Evolutionary conservation across 371 early-diverging fungal genomes (phyloP).

Genomic region (Mucor irregularis): DNA sequence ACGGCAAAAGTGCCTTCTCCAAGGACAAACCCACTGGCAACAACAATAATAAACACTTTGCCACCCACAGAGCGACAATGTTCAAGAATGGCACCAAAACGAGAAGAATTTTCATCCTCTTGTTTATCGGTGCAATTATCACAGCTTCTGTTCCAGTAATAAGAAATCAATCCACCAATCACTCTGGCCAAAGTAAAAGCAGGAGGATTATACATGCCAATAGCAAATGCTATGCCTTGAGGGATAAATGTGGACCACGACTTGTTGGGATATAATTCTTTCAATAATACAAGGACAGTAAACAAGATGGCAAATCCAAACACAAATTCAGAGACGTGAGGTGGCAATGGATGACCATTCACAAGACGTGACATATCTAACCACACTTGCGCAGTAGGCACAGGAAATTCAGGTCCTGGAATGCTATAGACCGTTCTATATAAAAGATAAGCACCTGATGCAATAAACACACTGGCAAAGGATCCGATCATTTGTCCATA

Average conservation of each 20-base stretch:
- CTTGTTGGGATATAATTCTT: slow-evolving; percentile 30
- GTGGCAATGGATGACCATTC: slow-evolving; percentile 75
- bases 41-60: slow-evolving; percentile 67
- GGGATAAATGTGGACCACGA: slow-evolving; percentile 56
- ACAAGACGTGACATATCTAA: slow-evolving; percentile 80
- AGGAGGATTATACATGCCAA: slow-evolving; percentile 85
- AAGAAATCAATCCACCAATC: slow-evolving; percentile 60
- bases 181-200: slow-evolving; percentile 77
- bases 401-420: slow-evolving; percentile 73
- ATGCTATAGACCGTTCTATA: slow-evolving; percentile 74
- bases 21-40: slow-evolving; percentile 80
- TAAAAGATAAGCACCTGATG: slow-evolving; percentile 64
- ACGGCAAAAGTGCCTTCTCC: slow-evolving; percentile 81
- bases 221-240: slow-evolving; percentile 81
- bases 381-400: slow-evolving; percentile 82
- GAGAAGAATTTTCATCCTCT: background rate
- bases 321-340: slow-evolving; percentile 62
- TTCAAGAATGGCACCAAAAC: slow-evolving; percentile 5
- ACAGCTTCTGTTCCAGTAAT: slow-evolving; percentile 55
- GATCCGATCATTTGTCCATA: slow-evolving; percentile 84
- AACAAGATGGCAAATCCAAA: slow-evolving; percentile 60
- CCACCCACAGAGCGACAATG: slow-evolving; percentile 36
- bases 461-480: slow-evolving; percentile 56
- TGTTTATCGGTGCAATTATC: slow-evolving; percentile 6
- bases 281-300: slow-evolving; percentile 55